A percentile compares a stretch with the other conserved stretches of the same genome.
Conservation (phyloP, 148 eudicot species). For the Chenopodium formosanum region DNA sequence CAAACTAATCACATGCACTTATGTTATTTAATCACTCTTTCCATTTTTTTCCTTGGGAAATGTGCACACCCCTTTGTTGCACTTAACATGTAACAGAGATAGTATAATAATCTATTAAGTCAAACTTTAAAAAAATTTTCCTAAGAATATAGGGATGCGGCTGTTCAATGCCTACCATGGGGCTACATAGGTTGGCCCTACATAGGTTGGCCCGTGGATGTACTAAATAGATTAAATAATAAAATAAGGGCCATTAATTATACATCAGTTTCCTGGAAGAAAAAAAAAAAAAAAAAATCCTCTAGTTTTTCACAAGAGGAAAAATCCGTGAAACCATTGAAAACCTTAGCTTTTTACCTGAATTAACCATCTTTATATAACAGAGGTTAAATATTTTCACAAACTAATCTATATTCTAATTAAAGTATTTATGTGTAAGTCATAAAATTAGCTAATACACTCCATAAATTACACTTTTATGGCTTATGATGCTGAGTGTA, state of each 20-base stretch:
- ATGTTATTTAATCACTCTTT: no score
- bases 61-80: no score
- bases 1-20: no score
- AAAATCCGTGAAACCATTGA: background rate
- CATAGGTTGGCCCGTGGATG: no score
- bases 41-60: no score
- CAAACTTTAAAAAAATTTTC: no score
- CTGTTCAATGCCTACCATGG: no score
- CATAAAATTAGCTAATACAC: constrained; percentile 15
- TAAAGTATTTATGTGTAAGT: background rate
- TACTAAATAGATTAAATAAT: no score
- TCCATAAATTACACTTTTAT: background rate
- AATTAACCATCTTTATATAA: constrained; percentile 14
- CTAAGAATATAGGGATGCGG: background rate
- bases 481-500: constrained; percentile 51
- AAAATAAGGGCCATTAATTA: background rate
- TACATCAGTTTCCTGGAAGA: background rate
- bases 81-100: no score
- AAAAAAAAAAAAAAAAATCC: background rate
- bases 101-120: no score
- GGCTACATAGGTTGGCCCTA: no score
- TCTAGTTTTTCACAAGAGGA: background rate
- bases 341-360: background rate
- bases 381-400: constrained; percentile 6
- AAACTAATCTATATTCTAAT: constrained; percentile 22